These are phyloP conservation scores for Heliosperma pusillum DNA, from an alignment of 148 eudicot species.

Conservation along the genomic window DNA sequence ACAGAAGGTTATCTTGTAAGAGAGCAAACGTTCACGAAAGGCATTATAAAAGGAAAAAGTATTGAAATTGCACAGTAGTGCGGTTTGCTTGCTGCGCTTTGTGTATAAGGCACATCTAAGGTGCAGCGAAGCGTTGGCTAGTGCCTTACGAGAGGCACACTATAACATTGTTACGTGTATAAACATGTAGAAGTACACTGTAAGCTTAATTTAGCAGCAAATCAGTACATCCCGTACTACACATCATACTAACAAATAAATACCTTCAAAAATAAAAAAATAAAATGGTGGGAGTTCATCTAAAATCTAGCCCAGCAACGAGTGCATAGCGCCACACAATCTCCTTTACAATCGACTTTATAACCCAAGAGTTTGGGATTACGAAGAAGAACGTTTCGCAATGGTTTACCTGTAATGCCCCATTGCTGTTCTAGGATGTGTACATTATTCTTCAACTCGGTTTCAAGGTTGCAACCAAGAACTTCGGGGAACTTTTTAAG, in stretches of 20 bases:
- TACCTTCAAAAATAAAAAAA: background rate
- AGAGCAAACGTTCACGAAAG: too few species aligned
- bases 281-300: slow-evolving; percentile 5
- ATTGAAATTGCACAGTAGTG: background rate
- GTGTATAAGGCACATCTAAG: too few species aligned
- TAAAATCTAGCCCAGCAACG: slow-evolving; percentile 98
- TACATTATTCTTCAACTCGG: slow-evolving; percentile 69
- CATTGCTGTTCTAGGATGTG: slow-evolving; percentile 59
- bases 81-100: background rate
- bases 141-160: too few species aligned
- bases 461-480: slow-evolving; percentile 80
- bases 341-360: slow-evolving; percentile 94
- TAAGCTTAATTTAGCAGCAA: background rate
- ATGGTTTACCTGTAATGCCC: slow-evolving; percentile 80
- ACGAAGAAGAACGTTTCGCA: slow-evolving; percentile 69
- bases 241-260: background rate
- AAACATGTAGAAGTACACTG: background rate
- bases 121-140: too few species aligned
- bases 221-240: background rate
- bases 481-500: slow-evolving; percentile 97
- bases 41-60: too few species aligned
- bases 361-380: slow-evolving; percentile 87
- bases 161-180: too few species aligned
- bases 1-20: background rate
- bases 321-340: slow-evolving; percentile 92